Conservation (phyloP, 1,139 yeast genomes). For the Lodderomyces metapsilosis region DNA sequence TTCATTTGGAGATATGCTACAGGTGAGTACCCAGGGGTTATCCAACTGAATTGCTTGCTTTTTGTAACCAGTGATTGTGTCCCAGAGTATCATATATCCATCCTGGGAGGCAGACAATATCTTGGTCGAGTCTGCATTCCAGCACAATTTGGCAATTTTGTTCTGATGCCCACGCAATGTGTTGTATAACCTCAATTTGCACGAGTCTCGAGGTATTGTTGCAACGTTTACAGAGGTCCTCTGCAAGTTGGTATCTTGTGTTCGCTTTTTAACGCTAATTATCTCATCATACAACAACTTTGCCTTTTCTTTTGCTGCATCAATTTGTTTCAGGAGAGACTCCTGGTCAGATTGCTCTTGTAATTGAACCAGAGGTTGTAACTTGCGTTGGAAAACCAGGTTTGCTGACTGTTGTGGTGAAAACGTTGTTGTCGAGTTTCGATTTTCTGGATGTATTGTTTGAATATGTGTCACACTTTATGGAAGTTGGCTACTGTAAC, state of each 20-base stretch:
- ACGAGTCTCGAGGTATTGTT: constrained; percentile 30
- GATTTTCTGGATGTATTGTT: constrained; percentile 3
- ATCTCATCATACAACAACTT: constrained; percentile 48
- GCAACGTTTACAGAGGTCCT: constrained; percentile 34
- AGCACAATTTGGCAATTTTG: constrained; percentile 66
- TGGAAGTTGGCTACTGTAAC: no score
- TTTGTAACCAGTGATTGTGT: constrained; percentile 70
- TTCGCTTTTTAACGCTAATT: constrained; percentile 38
- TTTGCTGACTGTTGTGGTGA: neutral
- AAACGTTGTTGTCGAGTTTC: constrained; percentile 3
- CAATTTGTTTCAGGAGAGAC: constrained; percentile 20
- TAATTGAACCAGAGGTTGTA: neutral
- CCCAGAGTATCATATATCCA: constrained; percentile 86
- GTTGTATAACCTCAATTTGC: constrained; percentile 34
- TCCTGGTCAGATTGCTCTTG: constrained; percentile 7
- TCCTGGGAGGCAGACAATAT: constrained; percentile 82
- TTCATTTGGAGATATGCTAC: constrained; percentile 71
- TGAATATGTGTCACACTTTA: no score
- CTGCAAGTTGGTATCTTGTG: constrained; percentile 47
- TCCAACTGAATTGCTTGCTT: constrained; percentile 66
- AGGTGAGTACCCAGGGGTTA: constrained; percentile 76
- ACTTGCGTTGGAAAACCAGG: neutral
- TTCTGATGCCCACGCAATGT: constrained; percentile 72
- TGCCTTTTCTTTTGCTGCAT: constrained; percentile 46
- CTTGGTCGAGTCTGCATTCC: constrained; percentile 62